phyloP scores from a whole-genome alignment of 2,329 filamentous ascomycete genomes.

The Metarhizium humberi region DNA sequence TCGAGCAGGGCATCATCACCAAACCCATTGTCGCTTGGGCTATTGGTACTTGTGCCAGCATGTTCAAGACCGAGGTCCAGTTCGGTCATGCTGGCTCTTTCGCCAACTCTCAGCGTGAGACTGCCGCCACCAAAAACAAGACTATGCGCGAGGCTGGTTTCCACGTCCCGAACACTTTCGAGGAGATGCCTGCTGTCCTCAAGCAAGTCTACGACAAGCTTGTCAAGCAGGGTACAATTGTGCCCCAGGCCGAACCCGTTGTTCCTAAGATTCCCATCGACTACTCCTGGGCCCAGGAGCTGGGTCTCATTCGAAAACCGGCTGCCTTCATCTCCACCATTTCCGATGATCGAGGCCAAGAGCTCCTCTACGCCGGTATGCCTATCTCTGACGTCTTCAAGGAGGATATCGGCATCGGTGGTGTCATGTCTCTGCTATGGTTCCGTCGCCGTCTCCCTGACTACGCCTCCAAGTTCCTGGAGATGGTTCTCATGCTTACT shows the following conservation, averaged over 20 bases:
- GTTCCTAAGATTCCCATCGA: conserved; percentile 99
- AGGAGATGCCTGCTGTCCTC: conserved; percentile 77
- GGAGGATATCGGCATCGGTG: conserved; percentile 97
- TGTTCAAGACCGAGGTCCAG: conserved; percentile 99
- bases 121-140: conserved; percentile 93
- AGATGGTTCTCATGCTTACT: conserved; percentile 99
- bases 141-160: conserved; percentile 92
- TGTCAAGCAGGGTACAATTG: conserved; percentile 75
- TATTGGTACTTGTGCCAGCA: conserved; percentile 96
- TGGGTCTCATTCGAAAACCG: conserved; percentile 98
- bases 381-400: conserved; percentile 99
- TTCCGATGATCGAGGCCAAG: conserved; percentile 98
- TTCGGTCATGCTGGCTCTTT: conserved; percentile 98
- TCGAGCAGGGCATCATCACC: conserved; percentile 88
- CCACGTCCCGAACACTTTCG: conserved; percentile 90
- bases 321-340: conserved; percentile 99
- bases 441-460: conserved; percentile 95
- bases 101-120: conserved; percentile 98
- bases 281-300: conserved; percentile 99
- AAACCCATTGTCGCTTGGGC: conserved; percentile 99
- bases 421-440: conserved; percentile 99
- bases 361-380: conserved; percentile 97
- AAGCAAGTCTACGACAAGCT: conserved; percentile 80
- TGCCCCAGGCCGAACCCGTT: conserved; percentile 76
- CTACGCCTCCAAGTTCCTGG: conserved; percentile 97